Evolutionary conservation across 2,329 filamentous ascomycete genomes (phyloP), one percentile per base, ranked within the genome.

Genomic region (Fusarium odoratissimum): DNA sequence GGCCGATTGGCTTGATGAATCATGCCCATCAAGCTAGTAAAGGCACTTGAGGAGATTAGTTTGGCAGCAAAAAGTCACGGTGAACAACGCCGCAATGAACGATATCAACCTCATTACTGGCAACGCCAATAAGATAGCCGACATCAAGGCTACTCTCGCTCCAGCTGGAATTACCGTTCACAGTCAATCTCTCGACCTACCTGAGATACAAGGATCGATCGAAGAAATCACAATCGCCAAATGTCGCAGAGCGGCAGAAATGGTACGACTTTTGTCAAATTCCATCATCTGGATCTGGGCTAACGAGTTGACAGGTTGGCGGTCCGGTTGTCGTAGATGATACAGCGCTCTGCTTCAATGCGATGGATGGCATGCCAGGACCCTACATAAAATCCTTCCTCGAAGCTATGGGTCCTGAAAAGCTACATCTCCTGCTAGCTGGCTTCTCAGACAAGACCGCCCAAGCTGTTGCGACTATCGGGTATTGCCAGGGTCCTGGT

Each of bases 311-410:
- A 8, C 14, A 58, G 55, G 25, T 30, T 1, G 31, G 42, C 10
- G 42, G 55, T 13, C 55, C 31, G 6, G 55, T 58, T 21, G 41
- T 58, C 23, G 33, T 58, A 2, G 55, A 58, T 23, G 55, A 58
- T 14, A 58, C 55, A 28, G 55, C 55, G 6, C 42, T 58, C 12
- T 58, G 55, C 55, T 58, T 58, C 19, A 58, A 58, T 13, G 55
- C 55, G 11, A 58, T 58, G 23, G 11, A 23, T 11, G 41, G 55
- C 8, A 28, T 58, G 41, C 55, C 55, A 23, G 55, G 41, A 1
- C 55, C 55, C 6, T 58, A 58, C 3, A 58, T 58, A 21, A 58
- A 49, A 12, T 58, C 23, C 23, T 58, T 58, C 12, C 41, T 58
- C 1, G 55, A 49, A 4, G 41, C 55, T 1, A 23, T 58, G 8